Conservation (phyloP, 768 basidiomycete species). For the Leucogyrophana mollusca region DNA sequence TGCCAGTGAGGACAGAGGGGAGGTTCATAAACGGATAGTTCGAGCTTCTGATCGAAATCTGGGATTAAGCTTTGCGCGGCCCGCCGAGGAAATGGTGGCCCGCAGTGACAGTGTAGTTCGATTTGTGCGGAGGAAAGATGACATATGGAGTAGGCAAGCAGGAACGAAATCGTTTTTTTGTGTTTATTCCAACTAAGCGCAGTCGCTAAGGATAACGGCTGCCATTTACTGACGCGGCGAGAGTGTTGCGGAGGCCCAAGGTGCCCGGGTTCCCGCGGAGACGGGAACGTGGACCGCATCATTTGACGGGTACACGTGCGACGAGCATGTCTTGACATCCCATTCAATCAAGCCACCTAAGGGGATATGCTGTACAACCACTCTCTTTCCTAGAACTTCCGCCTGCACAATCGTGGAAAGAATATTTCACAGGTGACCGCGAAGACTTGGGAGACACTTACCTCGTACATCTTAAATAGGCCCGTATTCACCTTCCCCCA, state of each 20-base stretch:
- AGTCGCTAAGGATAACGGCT: too few relatives aligned
- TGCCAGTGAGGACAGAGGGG: too few relatives aligned
- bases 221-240: background rate
- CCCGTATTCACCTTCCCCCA: slow-evolving; percentile 92
- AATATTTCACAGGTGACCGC: background rate
- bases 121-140: too few relatives aligned
- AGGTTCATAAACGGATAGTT: too few relatives aligned
- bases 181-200: too few relatives aligned
- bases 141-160: too few relatives aligned
- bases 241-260: slow-evolving; percentile 12
- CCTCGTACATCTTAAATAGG: slow-evolving; percentile 95
- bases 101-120: too few relatives aligned
- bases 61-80: too few relatives aligned
- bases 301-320: slow-evolving; percentile 1
- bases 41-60: too few relatives aligned
- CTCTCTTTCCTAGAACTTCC: slow-evolving; percentile 90
- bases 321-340: slow-evolving; percentile 28
- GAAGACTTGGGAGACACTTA: slow-evolving; percentile 28
- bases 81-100: too few relatives aligned
- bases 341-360: slow-evolving; percentile 81
- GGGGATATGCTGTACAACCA: slow-evolving; percentile 94
- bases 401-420: slow-evolving; percentile 43
- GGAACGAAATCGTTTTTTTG: too few relatives aligned
- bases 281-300: background rate
- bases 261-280: slow-evolving; percentile 8